Base-by-base conservation (phyloP, 2,329 filamentous ascomycete species). In the Ophiostoma sp. region DNA sequence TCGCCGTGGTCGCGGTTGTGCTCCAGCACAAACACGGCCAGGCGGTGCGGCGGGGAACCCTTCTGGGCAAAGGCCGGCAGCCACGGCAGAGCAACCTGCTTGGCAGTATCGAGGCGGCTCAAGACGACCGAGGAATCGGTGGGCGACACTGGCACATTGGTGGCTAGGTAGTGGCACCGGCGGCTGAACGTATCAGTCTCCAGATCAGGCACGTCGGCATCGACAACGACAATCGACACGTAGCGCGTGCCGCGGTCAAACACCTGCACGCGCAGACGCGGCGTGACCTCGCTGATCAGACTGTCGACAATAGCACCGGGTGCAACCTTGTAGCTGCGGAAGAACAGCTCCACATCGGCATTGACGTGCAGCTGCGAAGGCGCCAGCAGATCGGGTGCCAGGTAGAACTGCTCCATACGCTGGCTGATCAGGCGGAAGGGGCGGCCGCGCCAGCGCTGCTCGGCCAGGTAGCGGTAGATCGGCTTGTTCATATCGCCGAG, bases 401-500 rank as follows among this genome's bases (percentile, higher is more conserved):
- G 88, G 75, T 88, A 85, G 83, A 98, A 90, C 77, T 97, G 92
- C 65, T 85, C 82, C 75, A 98, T 89, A 76, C 95, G 90, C 82
- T 99, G 95, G 71, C 88, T 83, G 72, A 96, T 85, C 71, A 98
- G 81, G 74, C 87, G 87, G 74, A 89, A 87, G 76, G 92, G 89
- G 81, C 95, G 93, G 72, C 87, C 83, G 73, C 89, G 88, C 95
- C 95, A 99, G 81, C 96, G 93, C 74, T 85, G 82, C 76, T 97
- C 86, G 70, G 94, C 92, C 66, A 98, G 89, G 78, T 91, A 86
- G 72, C 94, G 91, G 82, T 99, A 99, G 76, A 99, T 93, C 71
- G 94, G 94, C 78, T 96, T 96, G 81, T 87, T 89, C 92, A 98
- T 94, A 78, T 98, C 93, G 72, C 90, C 93, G 74, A 89, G 79